Conservation (phyloP, 2,329 filamentous ascomycete species). For the Diatrype stigma region DNA sequence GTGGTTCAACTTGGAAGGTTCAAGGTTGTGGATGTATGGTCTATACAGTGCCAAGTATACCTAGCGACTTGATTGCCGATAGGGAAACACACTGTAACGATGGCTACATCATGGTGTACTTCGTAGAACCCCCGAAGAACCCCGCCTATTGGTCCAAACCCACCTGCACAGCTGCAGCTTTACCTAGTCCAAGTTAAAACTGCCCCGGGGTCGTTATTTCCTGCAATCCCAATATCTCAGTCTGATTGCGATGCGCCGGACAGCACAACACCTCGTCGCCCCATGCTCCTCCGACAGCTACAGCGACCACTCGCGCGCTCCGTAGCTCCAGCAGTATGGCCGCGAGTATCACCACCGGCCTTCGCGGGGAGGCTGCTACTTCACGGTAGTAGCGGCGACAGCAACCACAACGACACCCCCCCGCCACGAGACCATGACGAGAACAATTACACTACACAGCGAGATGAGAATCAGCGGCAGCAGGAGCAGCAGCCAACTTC, state of each 20-base stretch:
- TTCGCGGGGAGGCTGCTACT: slow-evolving; percentile 4
- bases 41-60: too few relatives aligned
- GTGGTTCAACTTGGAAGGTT: too few relatives aligned
- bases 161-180: too few relatives aligned
- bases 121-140: too few relatives aligned
- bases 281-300: slow-evolving; percentile 30
- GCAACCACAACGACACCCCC: neutral
- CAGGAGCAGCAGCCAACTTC: slow-evolving; percentile 1
- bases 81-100: too few relatives aligned
- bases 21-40: too few relatives aligned
- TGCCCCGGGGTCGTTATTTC: neutral
- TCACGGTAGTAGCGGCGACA: slow-evolving; percentile 15
- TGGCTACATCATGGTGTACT: too few relatives aligned
- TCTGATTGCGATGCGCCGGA: slow-evolving; percentile 21
- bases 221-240: neutral
- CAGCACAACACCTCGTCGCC: slow-evolving; percentile 20
- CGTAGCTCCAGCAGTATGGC: slow-evolving; percentile 27
- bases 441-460: too few relatives aligned
- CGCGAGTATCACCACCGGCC: slow-evolving; percentile 6
- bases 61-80: too few relatives aligned
- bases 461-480: neutral
- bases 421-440: neutral
- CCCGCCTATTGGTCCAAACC: too few relatives aligned
- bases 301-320: slow-evolving; percentile 27
- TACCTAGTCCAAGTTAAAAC: too few relatives aligned